Percentiles rank a stretch among this genome's conserved stretches.
phyloP scores from a whole-genome alignment of 371 early-diverging fungal genomes.

The Mucor plumbeus region DNA sequence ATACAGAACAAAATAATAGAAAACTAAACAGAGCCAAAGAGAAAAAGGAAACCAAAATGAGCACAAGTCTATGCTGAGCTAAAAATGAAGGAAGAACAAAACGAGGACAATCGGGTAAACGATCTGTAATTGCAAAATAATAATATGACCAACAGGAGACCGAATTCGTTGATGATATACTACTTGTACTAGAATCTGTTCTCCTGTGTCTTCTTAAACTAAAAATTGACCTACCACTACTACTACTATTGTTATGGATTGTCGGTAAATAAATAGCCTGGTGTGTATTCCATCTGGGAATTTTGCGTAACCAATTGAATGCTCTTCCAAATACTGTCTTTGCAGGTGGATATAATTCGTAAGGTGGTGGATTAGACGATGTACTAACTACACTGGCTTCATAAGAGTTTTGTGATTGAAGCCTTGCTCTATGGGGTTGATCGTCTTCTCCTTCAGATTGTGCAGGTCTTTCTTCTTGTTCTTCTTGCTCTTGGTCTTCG shows the following conservation, averaged over 20 bases:
- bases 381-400: constrained; percentile 49
- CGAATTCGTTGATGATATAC: constrained; percentile 30
- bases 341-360: constrained; percentile 55
- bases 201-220: constrained; percentile 19
- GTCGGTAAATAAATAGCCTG: constrained; percentile 53
- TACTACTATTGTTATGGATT: constrained; percentile 15
- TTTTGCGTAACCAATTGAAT: constrained; percentile 52
- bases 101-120: constrained; percentile 30
- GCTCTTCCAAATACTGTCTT: constrained; percentile 43
- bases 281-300: constrained; percentile 48
- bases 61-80: constrained; percentile 32
- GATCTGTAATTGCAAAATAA: constrained; percentile 23
- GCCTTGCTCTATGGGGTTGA: background rate
- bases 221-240: constrained; percentile 25
- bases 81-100: constrained; percentile 35
- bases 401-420: constrained; percentile 21
- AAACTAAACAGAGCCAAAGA: constrained; percentile 39
- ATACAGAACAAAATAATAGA: constrained; percentile 46
- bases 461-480: constrained; percentile 20
- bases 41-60: constrained; percentile 38
- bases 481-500: constrained; percentile 6
- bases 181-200: constrained; percentile 15
- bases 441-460: constrained; percentile 18
- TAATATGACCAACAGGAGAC: constrained; percentile 38
- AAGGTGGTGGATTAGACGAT: constrained; percentile 53